These are phyloP conservation scores for Croton laevigatus DNA, from an alignment of 441 rosid genomes.

Conservation along the genomic window DNA sequence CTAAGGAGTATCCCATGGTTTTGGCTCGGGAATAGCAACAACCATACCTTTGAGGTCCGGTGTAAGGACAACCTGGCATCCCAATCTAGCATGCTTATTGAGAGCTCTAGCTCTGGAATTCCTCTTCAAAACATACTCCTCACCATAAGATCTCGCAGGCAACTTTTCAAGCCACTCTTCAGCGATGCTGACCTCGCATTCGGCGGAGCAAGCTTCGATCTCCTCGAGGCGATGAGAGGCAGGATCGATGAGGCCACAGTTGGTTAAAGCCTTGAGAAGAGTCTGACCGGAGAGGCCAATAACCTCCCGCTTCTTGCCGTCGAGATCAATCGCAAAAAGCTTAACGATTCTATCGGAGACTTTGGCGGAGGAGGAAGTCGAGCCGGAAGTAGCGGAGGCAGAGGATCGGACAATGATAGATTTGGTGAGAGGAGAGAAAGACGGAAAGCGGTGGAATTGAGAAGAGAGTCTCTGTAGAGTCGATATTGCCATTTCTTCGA, in stretches of 20 bases:
- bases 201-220: slow-evolving; percentile 93
- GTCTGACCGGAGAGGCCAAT: slow-evolving; percentile 79
- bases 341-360: slow-evolving; percentile 86
- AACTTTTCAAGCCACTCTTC: slow-evolving; percentile 89
- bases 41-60: slow-evolving; percentile 91
- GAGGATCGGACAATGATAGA: slow-evolving; percentile 30
- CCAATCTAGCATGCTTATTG: slow-evolving; percentile 83
- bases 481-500: slow-evolving; percentile 35
- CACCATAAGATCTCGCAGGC: slow-evolving; percentile 77
- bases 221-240: slow-evolving; percentile 85
- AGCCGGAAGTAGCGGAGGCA: not conserved
- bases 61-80: slow-evolving; percentile 83
- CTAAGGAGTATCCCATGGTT: slow-evolving; percentile 95
- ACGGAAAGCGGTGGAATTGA: slow-evolving; percentile 46
- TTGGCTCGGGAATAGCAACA: slow-evolving; percentile 90
- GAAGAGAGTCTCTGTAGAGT: slow-evolving; percentile 54
- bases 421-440: slow-evolving; percentile 40
- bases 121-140: slow-evolving; percentile 79
- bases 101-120: slow-evolving; percentile 76
- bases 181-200: slow-evolving; percentile 94
- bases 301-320: slow-evolving; percentile 66
- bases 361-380: slow-evolving; percentile 41
- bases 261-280: slow-evolving; percentile 67
- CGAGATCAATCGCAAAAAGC: slow-evolving; percentile 67
- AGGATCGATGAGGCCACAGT: slow-evolving; percentile 74